A percentile compares a stretch with the other conserved stretches of the same genome.
Conservation (phyloP, 345 rosid genomes). For the Citrus unshiu region DNA sequence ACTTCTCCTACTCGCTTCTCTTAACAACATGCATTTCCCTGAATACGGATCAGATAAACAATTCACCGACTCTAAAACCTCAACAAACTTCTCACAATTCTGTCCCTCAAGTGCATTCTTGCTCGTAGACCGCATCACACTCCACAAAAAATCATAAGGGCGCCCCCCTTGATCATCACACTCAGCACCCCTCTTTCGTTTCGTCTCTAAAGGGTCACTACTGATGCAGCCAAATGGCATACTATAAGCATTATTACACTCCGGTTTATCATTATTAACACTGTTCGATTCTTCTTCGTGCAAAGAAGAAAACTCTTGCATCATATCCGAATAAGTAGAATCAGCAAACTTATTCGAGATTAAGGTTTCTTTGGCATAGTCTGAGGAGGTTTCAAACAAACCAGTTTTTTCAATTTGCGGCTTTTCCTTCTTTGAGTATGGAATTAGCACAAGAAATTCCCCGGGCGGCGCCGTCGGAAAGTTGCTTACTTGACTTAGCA, state of each 20-base stretch:
- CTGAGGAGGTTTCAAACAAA: constrained; percentile 26
- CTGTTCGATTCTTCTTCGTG: constrained; percentile 23
- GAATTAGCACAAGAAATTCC: constrained; percentile 68
- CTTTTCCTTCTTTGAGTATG: constrained; percentile 59
- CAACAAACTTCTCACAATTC: constrained; percentile 53
- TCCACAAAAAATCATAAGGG: constrained; percentile 40
- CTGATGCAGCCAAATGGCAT: constrained; percentile 17
- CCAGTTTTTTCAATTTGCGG: constrained; percentile 30
- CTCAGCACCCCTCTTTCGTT: constrained; percentile 42
- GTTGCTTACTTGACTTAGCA: constrained; percentile 33
- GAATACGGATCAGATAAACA: constrained; percentile 56
- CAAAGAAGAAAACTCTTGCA: constrained; percentile 44
- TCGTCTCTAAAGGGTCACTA: constrained; percentile 18
- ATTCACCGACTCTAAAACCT: constrained; percentile 55
- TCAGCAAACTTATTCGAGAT: constrained; percentile 44
- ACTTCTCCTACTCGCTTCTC: constrained; percentile 15
- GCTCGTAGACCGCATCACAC: constrained; percentile 39
- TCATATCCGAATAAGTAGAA: constrained; percentile 52
- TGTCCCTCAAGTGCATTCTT: constrained; percentile 42
- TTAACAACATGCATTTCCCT: constrained; percentile 47
- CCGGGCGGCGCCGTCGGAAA: constrained; percentile 32
- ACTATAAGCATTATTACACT: neutral
- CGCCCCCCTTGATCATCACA: constrained; percentile 22
- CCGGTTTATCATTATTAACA: neutral
- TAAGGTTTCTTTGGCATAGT: constrained; percentile 15